Evolutionary conservation across 2,329 filamentous ascomycete genomes (phyloP), one percentile per base, ranked within the genome.

Genomic region (Gnomoniopsis smithogilvyi): DNA sequence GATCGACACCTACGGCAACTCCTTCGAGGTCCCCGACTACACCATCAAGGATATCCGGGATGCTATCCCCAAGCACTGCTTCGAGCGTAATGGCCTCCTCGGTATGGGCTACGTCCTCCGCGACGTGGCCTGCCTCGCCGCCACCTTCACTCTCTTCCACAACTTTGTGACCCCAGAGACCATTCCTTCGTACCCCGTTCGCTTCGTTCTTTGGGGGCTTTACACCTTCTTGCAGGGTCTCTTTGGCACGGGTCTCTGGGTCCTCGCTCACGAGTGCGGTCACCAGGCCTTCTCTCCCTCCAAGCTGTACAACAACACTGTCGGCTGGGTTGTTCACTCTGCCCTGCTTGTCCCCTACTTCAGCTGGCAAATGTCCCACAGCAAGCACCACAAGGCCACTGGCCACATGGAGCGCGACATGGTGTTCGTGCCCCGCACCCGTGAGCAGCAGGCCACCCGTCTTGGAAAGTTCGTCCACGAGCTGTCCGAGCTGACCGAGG

Each of bases 361-460:
- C 81, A 96, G 92, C 73, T 99, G 95, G 95, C 96, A 99, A 80
- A 93, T 98, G 77, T 96, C 92, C 66, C 95, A 99, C 80, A 90
- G 92, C 80, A 96, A 96, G 86, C 95, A 99, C 82, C 95, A 99
- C 90, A 98, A 98, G 85, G 92, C 93, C 64, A 99, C 95, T 43
- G 95, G 93, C 68, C 86, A 99, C 82, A 88, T 99, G 78, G 92
- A 96, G 78, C 91, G 94, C 67, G 95, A 99, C 78, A 99, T 99
- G 95, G 95, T 98, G 64, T 98, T 97, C 73, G 82, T 98, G n/a
- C 95, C 95, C 62, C 91, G 91, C 77, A 96, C 92, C 58, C 88
- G 93, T 60, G 86, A 95, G 66, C 78, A 90, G 72, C 93, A 90
- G 70, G 91, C 92, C 65, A 82, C 81, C 62, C 88, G 89, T 60